A percentile compares a stretch with the other conserved stretches of the same genome.
Evolutionary conservation across 129 eudicot species (phyloP).

Genomic region (Silybum marianum): DNA sequence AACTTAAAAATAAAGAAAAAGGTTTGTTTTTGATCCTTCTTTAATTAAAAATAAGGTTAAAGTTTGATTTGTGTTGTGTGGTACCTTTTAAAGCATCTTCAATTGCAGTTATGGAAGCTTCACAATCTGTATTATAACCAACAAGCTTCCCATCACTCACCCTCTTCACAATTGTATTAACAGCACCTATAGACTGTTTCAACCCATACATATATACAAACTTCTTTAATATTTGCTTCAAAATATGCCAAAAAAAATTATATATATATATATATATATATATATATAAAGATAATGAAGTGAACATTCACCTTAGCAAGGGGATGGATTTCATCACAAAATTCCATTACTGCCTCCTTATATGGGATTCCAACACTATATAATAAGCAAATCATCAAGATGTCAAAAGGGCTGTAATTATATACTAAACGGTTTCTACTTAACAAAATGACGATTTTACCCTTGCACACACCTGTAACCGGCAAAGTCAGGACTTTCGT

Average conservation of each 20-base stretch:
- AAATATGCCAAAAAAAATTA: too few relatives aligned
- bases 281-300: slow-evolving; percentile 9
- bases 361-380: slow-evolving; percentile 80
- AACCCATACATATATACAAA: slow-evolving; percentile 21
- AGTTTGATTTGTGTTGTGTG: not conserved
- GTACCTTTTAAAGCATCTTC: slow-evolving; percentile 84
- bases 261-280: too few relatives aligned
- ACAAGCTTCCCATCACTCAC: slow-evolving; percentile 69
- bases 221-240: not conserved
- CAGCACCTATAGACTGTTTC: slow-evolving; percentile 80
- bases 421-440: not conserved
- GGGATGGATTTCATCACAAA: slow-evolving; percentile 80
- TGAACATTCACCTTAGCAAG: slow-evolving; percentile 64
- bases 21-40: not conserved
- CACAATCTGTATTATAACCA: slow-evolving; percentile 88
- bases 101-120: slow-evolving; percentile 76
- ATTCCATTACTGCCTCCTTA: slow-evolving; percentile 79
- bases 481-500: slow-evolving; percentile 72
- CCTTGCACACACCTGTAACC: slow-evolving; percentile 68
- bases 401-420: slow-evolving; percentile 5
- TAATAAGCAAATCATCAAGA: slow-evolving; percentile 18
- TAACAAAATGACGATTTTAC: not conserved
- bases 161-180: slow-evolving; percentile 68
- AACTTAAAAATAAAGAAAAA: not conserved
- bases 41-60: not conserved